Evolutionary conservation across 371 early-diverging fungal species (phyloP).

Genomic region (Nosema bombycis): DNA sequence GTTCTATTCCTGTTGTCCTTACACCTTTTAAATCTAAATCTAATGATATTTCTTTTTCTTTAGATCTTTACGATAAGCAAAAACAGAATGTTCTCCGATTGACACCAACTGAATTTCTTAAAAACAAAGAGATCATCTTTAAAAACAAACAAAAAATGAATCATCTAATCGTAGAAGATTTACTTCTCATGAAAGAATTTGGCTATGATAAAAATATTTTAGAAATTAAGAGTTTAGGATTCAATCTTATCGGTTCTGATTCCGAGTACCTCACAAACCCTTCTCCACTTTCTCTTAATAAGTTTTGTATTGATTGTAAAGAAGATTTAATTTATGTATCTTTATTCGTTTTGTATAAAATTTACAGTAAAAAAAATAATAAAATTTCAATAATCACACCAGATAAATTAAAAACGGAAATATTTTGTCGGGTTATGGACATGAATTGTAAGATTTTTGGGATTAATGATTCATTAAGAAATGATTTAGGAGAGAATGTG

Average conservation of each 20-base stretch:
- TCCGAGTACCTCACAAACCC: neutral
- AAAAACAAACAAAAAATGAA: neutral
- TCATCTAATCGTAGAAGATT: slow-evolving; percentile 35
- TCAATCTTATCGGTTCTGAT: slow-evolving; percentile 13
- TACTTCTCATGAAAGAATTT: slow-evolving; percentile 18
- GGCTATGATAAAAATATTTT: slow-evolving; percentile 3
- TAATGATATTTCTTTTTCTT: neutral
- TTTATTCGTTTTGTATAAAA: slow-evolving; percentile 24
- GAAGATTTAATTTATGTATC: slow-evolving; percentile 28
- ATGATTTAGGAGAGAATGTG: neutral
- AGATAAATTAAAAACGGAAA: slow-evolving; percentile 20
- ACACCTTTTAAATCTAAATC: slow-evolving; percentile 31
- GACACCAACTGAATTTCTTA: slow-evolving; percentile 18
- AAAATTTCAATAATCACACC: slow-evolving; percentile 15
- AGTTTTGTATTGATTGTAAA: slow-evolving; percentile 15
- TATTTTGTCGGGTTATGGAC: slow-evolving; percentile 42
- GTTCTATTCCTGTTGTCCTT: neutral
- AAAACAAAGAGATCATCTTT: neutral
- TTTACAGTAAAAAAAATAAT: slow-evolving; percentile 17
- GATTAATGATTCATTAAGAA: neutral
- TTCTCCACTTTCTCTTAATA: slow-evolving; percentile 11
- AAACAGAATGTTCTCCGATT: neutral
- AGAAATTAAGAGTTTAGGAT: neutral
- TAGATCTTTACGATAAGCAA: neutral
- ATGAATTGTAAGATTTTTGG: slow-evolving; percentile 4